A percentile compares a stretch with the other conserved stretches of the same genome.
These are phyloP conservation scores for Fusarium tuaranense DNA, from an alignment of 2,329 filamentous ascomycete genomes.

Conservation along the genomic window DNA sequence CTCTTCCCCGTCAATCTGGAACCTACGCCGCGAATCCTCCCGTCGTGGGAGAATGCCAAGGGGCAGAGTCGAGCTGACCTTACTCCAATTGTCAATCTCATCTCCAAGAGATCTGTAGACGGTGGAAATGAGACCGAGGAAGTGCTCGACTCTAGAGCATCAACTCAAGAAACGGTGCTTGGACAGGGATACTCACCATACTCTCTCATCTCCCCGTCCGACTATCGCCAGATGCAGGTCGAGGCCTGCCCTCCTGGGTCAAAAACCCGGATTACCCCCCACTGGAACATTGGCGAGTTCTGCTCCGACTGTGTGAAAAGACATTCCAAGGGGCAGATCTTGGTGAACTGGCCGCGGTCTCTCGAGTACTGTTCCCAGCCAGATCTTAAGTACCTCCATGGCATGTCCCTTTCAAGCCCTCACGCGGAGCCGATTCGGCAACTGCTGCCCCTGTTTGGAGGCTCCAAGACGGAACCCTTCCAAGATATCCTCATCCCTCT, in stretches of 20 bases:
- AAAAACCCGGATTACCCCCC: slow-evolving; percentile 65
- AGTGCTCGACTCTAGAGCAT: neutral
- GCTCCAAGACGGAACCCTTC: slow-evolving; percentile 78
- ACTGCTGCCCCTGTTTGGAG: slow-evolving; percentile 80
- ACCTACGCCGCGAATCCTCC: slow-evolving; percentile 50
- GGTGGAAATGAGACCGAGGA: slow-evolving; percentile 9
- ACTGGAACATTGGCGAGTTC: slow-evolving; percentile 73
- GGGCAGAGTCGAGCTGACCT: slow-evolving; percentile 40
- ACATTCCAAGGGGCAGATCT: slow-evolving; percentile 75
- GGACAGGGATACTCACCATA: neutral
- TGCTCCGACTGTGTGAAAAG: slow-evolving; percentile 72
- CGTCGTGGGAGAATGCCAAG: slow-evolving; percentile 70
- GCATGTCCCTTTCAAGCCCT: slow-evolving; percentile 76
- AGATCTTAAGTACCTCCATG: slow-evolving; percentile 79
- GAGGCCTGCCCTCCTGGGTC: slow-evolving; percentile 73
- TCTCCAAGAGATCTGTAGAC: slow-evolving; percentile 43
- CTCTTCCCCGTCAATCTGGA: slow-evolving; percentile 85
- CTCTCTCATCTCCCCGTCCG: slow-evolving; percentile 38
- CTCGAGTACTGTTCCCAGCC: slow-evolving; percentile 81
- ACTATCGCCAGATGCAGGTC: slow-evolving; percentile 57
- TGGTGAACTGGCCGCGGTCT: slow-evolving; percentile 73
- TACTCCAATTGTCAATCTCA: slow-evolving; percentile 45
- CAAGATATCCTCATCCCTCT: slow-evolving; percentile 81
- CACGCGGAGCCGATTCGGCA: slow-evolving; percentile 71
- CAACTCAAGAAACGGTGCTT: neutral